phyloP scores from a whole-genome alignment of 2,329 filamentous ascomycete genomes.

The Rasamsonia emersonii region DNA sequence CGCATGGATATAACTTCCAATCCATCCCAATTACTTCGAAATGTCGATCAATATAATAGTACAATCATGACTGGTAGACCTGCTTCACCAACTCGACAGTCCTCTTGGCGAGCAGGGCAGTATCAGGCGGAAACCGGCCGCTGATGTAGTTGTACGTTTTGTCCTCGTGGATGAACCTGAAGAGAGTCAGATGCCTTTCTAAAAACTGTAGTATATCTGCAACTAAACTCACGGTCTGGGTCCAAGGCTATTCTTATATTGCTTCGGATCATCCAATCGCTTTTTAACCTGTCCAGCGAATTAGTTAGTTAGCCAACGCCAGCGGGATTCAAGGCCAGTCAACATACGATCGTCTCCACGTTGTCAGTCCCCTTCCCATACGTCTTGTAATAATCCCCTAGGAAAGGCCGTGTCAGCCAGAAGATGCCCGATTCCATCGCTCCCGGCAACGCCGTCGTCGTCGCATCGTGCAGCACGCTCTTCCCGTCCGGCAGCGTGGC shows the following conservation, averaged over 20 bases:
- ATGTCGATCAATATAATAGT: no score
- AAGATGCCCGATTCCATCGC: conserved; percentile 43
- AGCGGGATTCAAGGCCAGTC: no score
- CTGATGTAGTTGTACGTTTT: conserved; percentile 34
- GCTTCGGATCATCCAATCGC: conserved; percentile 32
- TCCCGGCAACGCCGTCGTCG: conserved; percentile 42
- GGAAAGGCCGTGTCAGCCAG: conserved; percentile 40
- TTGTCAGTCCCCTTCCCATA: conserved; percentile 44
- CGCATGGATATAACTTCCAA: no score
- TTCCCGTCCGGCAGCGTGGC: conserved; percentile 34
- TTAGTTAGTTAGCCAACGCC: no score
- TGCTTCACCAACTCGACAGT: conserved; percentile 34
- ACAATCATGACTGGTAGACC: no score
- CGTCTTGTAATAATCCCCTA: conserved; percentile 51
- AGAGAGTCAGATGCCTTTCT: not conserved
- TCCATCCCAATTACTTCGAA: no score
- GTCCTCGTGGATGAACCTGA: conserved; percentile 9
- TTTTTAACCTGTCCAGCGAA: conserved; percentile 32
- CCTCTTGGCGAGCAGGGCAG: conserved; percentile 34
- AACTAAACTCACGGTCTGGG: conserved; percentile 6
- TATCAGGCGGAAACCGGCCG: conserved; percentile 9
- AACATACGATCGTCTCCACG: conserved; percentile 39
- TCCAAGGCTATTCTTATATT: conserved; percentile 21
- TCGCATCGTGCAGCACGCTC: conserved; percentile 40
- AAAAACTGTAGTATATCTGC: not conserved